A percentile compares a stretch with the other conserved stretches of the same genome.
These are phyloP conservation scores for Kazachstania africana DNA, from an alignment of 805 yeast species.

Conservation along the genomic window DNA sequence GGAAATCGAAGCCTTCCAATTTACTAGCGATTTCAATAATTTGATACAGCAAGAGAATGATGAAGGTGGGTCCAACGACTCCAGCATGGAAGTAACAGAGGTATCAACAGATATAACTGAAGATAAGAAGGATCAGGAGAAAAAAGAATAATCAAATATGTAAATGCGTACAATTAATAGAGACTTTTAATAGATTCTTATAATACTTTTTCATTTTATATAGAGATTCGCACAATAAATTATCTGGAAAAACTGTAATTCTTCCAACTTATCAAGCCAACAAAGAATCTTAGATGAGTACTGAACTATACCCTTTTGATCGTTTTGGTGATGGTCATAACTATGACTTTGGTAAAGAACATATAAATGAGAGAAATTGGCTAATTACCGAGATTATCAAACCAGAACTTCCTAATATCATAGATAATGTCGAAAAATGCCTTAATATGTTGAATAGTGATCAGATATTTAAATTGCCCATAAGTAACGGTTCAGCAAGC, in stretches of 20 bases:
- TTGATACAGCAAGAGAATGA: too few species aligned
- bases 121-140: too few species aligned
- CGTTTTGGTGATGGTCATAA: slow-evolving; percentile 11
- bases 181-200: too few species aligned
- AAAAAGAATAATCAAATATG: too few species aligned
- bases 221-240: background rate
- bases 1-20: slow-evolving; percentile 1
- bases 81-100: too few species aligned
- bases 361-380: slow-evolving; percentile 31
- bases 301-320: slow-evolving; percentile 25
- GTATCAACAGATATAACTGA: too few species aligned
- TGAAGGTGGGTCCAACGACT: too few species aligned
- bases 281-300: slow-evolving; percentile 18
- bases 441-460: slow-evolving; percentile 29
- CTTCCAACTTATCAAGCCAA: background rate
- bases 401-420: slow-evolving; percentile 37
- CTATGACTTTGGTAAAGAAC: slow-evolving; percentile 5
- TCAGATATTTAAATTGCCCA: slow-evolving; percentile 42
- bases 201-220: too few species aligned
- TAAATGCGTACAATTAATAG: too few species aligned
- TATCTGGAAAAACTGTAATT: background rate
- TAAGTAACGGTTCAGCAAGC: slow-evolving; percentile 17
- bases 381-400: slow-evolving; percentile 34
- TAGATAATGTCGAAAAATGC: slow-evolving; percentile 34
- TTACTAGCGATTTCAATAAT: too few species aligned